phyloP scores from a whole-genome alignment of 164 flowering plant genomes.

The Piper betle region DNA sequence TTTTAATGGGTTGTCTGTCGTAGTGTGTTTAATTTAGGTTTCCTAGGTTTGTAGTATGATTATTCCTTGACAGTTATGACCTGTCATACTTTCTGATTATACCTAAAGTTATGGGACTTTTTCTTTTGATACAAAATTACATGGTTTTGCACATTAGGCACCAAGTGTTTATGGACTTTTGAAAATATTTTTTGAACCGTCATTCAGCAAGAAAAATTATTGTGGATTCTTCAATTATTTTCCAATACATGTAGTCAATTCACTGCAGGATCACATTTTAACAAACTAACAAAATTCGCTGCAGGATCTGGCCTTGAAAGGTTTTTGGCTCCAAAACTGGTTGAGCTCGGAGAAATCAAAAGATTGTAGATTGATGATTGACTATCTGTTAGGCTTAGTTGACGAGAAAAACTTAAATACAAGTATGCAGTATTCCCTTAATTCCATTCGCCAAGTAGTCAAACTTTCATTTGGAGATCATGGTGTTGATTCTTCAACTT shows the following conservation, averaged over 20 bases:
- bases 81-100: too few relatives aligned
- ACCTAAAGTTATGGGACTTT: too few relatives aligned
- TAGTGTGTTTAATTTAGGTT: too few relatives aligned
- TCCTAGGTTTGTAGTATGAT: too few relatives aligned
- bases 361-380: constrained; percentile 71
- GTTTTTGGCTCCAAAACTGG: constrained; percentile 95
- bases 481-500: too few relatives aligned
- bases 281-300: not conserved
- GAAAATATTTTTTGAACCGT: not conserved
- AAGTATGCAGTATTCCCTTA: constrained; percentile 39
- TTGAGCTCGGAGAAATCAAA: constrained; percentile 45
- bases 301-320: constrained; percentile 88
- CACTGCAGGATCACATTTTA: not conserved
- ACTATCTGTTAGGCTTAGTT: constrained; percentile 55
- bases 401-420: constrained; percentile 62
- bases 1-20: too few relatives aligned
- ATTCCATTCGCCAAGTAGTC: not conserved
- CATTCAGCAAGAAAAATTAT: not conserved
- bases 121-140: too few relatives aligned
- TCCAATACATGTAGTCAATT: not conserved
- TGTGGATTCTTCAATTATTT: not conserved
- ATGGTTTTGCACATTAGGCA: too few relatives aligned
- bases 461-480: not conserved
- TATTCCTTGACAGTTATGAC: too few relatives aligned
- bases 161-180: too few relatives aligned